Evolutionary conservation across 148 eudicot genomes (phyloP).

Genomic region (Dianthus caryophyllus): DNA sequence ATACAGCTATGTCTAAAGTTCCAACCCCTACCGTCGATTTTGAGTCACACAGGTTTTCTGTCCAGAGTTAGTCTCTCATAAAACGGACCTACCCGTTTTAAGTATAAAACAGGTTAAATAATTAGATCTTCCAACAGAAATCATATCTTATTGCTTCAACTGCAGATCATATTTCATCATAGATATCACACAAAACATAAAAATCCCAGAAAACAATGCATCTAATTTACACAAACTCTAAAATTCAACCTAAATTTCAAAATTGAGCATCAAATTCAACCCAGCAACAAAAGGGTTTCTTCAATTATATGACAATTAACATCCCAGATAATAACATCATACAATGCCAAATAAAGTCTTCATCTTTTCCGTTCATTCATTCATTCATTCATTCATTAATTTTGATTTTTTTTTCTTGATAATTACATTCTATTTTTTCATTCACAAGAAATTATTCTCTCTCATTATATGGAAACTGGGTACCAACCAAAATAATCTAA

Average conservation of each 20-base stretch:
- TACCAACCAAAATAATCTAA: background rate
- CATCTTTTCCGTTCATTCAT: background rate
- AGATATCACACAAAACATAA: background rate
- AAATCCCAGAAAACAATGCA: background rate
- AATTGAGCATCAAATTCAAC: background rate
- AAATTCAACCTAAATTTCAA: background rate
- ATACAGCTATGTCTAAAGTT: too few species aligned
- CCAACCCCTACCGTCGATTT: too few species aligned
- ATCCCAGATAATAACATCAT: too few species aligned
- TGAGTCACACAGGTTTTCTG: too few species aligned
- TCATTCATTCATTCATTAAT: background rate
- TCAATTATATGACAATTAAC: background rate
- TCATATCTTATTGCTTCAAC: background rate
- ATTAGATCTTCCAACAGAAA: background rate
- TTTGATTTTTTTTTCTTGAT: background rate
- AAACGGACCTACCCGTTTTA: too few species aligned
- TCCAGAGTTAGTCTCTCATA: too few species aligned
- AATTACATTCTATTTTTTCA: background rate
- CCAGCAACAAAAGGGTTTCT: background rate
- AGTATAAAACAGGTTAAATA: too few species aligned
- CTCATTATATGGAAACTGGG: background rate
- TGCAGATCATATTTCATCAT: background rate
- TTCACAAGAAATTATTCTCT: background rate
- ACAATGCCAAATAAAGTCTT: background rate
- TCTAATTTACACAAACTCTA: background rate